Evolutionary conservation across 768 basidiomycete species (phyloP).

Genomic region (Cystofilobasidium capitatum): DNA sequence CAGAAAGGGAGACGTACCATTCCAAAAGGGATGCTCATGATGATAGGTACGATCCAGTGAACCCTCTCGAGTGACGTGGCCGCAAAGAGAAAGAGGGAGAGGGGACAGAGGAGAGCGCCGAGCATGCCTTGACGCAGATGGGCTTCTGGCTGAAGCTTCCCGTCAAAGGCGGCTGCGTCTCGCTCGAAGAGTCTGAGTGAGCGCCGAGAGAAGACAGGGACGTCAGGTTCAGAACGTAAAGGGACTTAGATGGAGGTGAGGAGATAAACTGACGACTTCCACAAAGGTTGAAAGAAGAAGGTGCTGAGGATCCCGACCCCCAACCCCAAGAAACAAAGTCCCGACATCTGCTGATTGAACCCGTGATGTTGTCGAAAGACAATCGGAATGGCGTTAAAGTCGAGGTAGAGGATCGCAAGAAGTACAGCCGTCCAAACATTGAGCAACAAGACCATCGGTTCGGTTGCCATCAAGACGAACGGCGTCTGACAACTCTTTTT

Average conservation of each 20-base stretch:
- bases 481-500: conserved; percentile 57
- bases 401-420: conserved; percentile 23
- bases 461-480: conserved; percentile 41
- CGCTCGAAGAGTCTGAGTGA: conserved; percentile 45
- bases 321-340: conserved; percentile 27
- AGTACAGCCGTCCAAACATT: conserved; percentile 24
- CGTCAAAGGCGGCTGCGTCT: conserved; percentile 24
- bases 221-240: not conserved
- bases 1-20: conserved; percentile 48
- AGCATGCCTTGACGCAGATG: conserved; percentile 10
- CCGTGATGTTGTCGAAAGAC: not conserved
- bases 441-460: conserved; percentile 19
- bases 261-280: conserved; percentile 12
- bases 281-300: not conserved
- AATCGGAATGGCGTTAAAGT: conserved; percentile 17
- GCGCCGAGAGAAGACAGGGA: conserved; percentile 44
- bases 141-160: conserved; percentile 15
- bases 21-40: conserved; percentile 43
- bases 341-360: conserved; percentile 16
- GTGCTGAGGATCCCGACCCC: conserved; percentile 28
- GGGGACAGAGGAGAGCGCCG: conserved; percentile 18
- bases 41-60: conserved; percentile 41
- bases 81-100: conserved; percentile 49
- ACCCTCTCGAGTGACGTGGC: conserved; percentile 48
- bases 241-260: not conserved